Evolutionary conservation across 495 filamentous ascomycete genomes (phyloP), one percentile per base, ranked within the genome.

Genomic region (Penicillium samsonianum): DNA sequence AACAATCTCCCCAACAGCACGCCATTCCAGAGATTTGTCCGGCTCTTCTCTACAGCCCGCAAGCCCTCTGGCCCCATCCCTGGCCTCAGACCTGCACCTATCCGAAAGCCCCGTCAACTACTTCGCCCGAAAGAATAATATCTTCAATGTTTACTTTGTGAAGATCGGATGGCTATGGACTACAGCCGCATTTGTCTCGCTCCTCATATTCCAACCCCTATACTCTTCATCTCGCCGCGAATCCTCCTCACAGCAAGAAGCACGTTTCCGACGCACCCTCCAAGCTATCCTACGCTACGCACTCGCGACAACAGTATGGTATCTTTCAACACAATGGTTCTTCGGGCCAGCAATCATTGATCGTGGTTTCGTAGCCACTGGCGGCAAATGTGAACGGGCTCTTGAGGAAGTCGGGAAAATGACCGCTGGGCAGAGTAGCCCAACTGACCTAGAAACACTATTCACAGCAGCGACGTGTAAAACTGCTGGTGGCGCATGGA

Each of bases 121-220:
- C 80, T 98, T 97, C 72, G 92, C 92, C 37, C 84, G 86, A 40
- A 98, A 98, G 67, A 77, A 84, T 63, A 98, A 98, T 75, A 53
- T 97, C 57, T 86, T 96, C 80, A 98, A 98, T 70, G 58, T 85
- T 44, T 80, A 90, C 59, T 98, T 98, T 60, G 94, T 98, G 61
- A 98, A 98, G 78, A 80, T 88, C 46, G 94, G 91, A 47, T 98
- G 94, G 94, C 78, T 87, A 31, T 98, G 94, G 94, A 84, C 89
- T 20, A 90, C 89, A 0, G 58, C 80, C 22, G 84, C 88, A 8
- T 90, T 95, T 59, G 67, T 81, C 12, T 56, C 82, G 2, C 87
- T 92, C 41, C 54, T 88, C 3, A 46, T 77, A 16, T 83, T 81
- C 20, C 87, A 91, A 60, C 79, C 84, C 0, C 69, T 76, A 0